Percentiles rank a stretch among this genome's conserved stretches.
Evolutionary conservation across 768 basidiomycete genomes (phyloP).

Genomic region (Mrakia gelida): DNA sequence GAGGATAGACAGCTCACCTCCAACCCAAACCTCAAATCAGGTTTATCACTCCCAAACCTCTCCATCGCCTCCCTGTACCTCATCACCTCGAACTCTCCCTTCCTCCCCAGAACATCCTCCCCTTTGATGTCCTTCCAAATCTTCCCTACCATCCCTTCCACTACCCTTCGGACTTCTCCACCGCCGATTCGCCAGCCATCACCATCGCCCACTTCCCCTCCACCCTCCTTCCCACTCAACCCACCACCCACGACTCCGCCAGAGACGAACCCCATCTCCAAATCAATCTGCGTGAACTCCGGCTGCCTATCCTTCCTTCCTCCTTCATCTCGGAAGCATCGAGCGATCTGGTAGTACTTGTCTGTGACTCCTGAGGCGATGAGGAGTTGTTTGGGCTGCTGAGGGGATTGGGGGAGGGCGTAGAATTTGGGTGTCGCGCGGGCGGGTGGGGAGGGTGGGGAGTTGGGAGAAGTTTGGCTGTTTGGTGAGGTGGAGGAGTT

Average conservation of each 20-base stretch:
- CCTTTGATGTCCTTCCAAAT: conserved; percentile 73
- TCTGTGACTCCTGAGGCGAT: conserved; percentile 86
- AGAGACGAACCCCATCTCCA: conserved; percentile 92
- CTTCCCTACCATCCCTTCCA: conserved; percentile 66
- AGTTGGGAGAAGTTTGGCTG: too few relatives aligned
- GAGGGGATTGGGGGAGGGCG: conserved; percentile 88
- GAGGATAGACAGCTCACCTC: conserved; percentile 61
- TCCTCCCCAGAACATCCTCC: conserved; percentile 53
- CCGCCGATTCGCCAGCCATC: conserved; percentile 80
- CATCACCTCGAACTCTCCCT: conserved; percentile 66
- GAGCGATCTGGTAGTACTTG: conserved; percentile 86
- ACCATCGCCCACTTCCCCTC: conserved; percentile 35
- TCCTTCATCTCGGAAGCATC: conserved; percentile 93
- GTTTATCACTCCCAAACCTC: conserved; percentile 92
- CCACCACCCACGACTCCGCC: too few relatives aligned
- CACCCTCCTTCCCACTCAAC: too few relatives aligned
- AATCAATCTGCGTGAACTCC: conserved; percentile 93
- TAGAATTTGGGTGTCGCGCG: conserved; percentile 57
- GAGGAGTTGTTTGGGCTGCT: conserved; percentile 90
- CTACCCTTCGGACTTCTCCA: conserved; percentile 67
- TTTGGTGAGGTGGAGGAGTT: too few relatives aligned
- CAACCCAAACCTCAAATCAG: conserved; percentile 80
- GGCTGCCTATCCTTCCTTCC: conserved; percentile 92
- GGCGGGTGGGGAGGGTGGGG: neutral
- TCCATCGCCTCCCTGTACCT: conserved; percentile 89